Conservation (phyloP, 805 yeast genomes). For the Lachancea fermentati region DNA sequence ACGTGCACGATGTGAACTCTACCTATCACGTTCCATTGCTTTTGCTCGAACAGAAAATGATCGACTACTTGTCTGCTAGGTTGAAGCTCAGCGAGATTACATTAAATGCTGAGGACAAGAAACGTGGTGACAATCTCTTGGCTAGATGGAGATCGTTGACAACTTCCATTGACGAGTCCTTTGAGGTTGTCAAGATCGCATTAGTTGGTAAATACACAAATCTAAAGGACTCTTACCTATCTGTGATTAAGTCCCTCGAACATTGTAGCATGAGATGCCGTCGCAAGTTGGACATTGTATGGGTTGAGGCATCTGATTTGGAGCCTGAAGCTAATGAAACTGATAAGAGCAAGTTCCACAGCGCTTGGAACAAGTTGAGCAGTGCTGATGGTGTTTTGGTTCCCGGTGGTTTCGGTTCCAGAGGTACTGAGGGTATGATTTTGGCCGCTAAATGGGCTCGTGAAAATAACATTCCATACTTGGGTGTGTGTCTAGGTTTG, state of each 20-base stretch:
- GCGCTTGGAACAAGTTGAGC: constrained; percentile 92
- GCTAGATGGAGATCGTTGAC: constrained; percentile 78
- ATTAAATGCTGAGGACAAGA: constrained; percentile 44
- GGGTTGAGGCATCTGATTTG: constrained; percentile 94
- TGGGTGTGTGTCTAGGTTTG: constrained; percentile 96
- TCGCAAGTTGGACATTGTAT: constrained; percentile 76
- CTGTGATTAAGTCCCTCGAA: constrained; percentile 92
- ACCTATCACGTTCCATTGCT: constrained; percentile 96
- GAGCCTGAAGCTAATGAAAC: constrained; percentile 63
- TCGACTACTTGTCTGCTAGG: constrained; percentile 64
- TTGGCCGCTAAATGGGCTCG: constrained; percentile 98
- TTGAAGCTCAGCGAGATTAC: constrained; percentile 49
- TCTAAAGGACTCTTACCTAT: constrained; percentile 88
- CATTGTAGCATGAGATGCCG: constrained; percentile 90
- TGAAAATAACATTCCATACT: constrained; percentile 85
- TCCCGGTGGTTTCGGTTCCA: constrained; percentile 96
- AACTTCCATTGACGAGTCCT: constrained; percentile 70
- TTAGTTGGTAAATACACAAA: constrained; percentile 96
- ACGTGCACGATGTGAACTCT: constrained; percentile 93
- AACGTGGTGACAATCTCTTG: constrained; percentile 67
- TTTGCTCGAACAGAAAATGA: constrained; percentile 79
- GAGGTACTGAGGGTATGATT: constrained; percentile 99
- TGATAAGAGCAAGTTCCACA: constrained; percentile 76
- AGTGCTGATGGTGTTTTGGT: constrained; percentile 94
- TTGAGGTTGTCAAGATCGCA: constrained; percentile 87